Evolutionary conservation across 225 moss, liverwort and hornwort species (phyloP).

Genomic region (Bryum argenteum): DNA sequence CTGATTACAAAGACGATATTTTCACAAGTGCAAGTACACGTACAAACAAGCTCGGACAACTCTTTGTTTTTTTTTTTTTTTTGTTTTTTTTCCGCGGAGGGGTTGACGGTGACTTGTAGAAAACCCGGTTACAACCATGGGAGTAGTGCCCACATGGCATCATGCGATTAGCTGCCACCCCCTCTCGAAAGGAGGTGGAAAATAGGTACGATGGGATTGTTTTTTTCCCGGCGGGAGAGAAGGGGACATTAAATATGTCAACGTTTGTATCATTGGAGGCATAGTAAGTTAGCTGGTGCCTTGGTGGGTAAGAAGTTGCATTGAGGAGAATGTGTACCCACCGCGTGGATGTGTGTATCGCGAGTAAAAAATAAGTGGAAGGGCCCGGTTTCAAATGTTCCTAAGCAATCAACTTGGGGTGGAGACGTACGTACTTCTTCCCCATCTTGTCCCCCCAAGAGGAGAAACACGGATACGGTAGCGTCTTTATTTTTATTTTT

Average conservation of each 20-base stretch:
- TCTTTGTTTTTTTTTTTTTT: background rate
- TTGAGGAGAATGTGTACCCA: slow-evolving; percentile 28
- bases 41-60: slow-evolving; percentile 17
- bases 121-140: too few relatives aligned
- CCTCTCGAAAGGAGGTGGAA: too few relatives aligned
- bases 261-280: slow-evolving; percentile 17
- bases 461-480: too few relatives aligned
- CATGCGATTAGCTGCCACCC: too few relatives aligned
- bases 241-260: background rate
- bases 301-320: slow-evolving; percentile 22
- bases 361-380: background rate
- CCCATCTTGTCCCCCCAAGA: background rate
- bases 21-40: background rate
- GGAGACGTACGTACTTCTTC: background rate
- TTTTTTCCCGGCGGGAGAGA: too few relatives aligned
- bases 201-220: too few relatives aligned
- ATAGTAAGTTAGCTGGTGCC: slow-evolving; percentile 24
- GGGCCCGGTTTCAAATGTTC: background rate
- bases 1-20: background rate
- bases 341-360: background rate
- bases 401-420: background rate
- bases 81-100: too few relatives aligned
- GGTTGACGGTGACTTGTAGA: too few relatives aligned
- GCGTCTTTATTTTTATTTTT: too few relatives aligned
- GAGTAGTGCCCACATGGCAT: too few relatives aligned